Evolutionary conservation across 768 basidiomycete genomes (phyloP), one percentile per base, ranked within the genome.

Genomic region (Phaeotremella fagi): DNA sequence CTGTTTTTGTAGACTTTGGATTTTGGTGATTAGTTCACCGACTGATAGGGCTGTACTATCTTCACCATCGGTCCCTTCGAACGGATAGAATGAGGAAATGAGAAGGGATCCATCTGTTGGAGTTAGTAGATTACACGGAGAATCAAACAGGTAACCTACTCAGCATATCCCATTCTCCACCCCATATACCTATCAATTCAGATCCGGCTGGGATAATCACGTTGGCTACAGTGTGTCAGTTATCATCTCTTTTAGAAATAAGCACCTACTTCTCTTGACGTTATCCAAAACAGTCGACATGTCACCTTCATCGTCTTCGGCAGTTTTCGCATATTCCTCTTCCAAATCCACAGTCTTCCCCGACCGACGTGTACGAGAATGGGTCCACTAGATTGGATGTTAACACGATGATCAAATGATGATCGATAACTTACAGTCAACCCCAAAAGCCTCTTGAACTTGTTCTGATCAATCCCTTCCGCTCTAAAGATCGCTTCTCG

Each of bases 151-250:
- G 4, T 22, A 25, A 60, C 68, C 52, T 47, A 71, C 69, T 59
- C 28, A 61, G 54, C 59, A 71, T 68, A 48, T 71, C 64, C 70
- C 70, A 71, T 50, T 71, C 70, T 11, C 70, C 70, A 11, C 66
- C 67, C 70, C 70, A 71, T 64, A 68, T 68, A 1, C 62, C 62
- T 15, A 68, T 65, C 26, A 71, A 41, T 16, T 71, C 70, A 9
- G 61, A 66, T 12, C 67, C 70, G 52, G 64, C 37, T 0, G 70
- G 70, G 25, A 71, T 69, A 27, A 65, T 67, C 12, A 66, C 59
- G 38, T 69, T 64, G 6, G 70, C 70, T 71, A 22, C 16, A 28
- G 55, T 20, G 49, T 35, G 23, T 33, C 5, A 14, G 36, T 31
- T 28, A 25, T 14, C 31, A 33, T 33, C 31, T 7, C 31, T 7